Evolutionary conservation across 306 rosid species (phyloP), one percentile per base, ranked within the genome.

Genomic region (Prunus dulcis): DNA sequence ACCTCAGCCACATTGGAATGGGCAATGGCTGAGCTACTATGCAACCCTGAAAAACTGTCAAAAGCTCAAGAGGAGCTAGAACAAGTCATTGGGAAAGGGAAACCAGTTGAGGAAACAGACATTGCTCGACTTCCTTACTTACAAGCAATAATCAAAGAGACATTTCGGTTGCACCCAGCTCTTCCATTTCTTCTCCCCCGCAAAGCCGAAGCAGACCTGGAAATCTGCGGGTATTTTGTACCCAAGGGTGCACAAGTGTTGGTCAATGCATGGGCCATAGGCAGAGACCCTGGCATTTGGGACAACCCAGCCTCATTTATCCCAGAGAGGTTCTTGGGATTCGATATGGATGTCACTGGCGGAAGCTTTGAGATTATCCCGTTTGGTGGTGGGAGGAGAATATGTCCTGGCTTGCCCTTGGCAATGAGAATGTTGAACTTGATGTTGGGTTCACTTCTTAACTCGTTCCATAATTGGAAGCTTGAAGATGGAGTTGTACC

Each of bases 321-420:
- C n/a, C 81, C 78, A 1, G 84, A 76, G 71, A 76, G 84, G 70
- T 81, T 81, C 23, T 13, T 81, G 47, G 81, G 72, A 3, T 71
- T 12, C 1, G 49, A 58, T 25, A 15, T 81, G 32, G 84, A 83
- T 43, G 41, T 50, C 3, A 56, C 15, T 20, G 83, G 84, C 4
- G 38, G 64, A 0, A 23, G 71, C 53, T 85, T 79, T 79, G 82
- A 83, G 86, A 74, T 88, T 2, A 17, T 67, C 27, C 88, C 89
- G 1, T 88, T 88, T 50, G 85, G 88, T 1, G 67, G 74, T 4
- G 88, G 85, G 19, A 38, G 88, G 14, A 67, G 88, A 53, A 85
- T 74, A 17, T 88, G 89, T n/a, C 86, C 86, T 8, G 91, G 89
- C 5, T 63, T 73, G 57, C 80, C 72, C 6, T 51, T 86, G 80